Evolutionary conservation across 345 rosid genomes (phyloP).

Genomic region (Moricandia moricandioides): DNA sequence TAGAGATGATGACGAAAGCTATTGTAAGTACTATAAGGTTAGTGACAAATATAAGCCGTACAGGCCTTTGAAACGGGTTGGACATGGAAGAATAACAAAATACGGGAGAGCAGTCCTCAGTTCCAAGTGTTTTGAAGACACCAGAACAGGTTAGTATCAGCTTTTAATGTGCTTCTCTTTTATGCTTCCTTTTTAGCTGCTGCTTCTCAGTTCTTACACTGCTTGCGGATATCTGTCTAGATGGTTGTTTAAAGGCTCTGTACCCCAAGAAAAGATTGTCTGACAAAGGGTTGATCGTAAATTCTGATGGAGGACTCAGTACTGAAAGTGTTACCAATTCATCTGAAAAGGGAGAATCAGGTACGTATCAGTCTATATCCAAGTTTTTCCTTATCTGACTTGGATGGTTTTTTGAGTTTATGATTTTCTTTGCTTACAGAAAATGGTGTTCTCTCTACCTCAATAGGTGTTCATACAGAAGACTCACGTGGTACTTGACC

Average conservation of each 20-base stretch:
- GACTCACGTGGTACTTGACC: conserved; percentile 67
- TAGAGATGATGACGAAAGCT: conserved; percentile 73
- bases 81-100: conserved; percentile 59
- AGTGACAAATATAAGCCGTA: conserved; percentile 49
- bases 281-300: conserved; percentile 48
- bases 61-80: conserved; percentile 58
- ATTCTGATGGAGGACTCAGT: conserved; percentile 74
- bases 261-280: conserved; percentile 61
- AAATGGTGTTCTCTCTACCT: conserved; percentile 43
- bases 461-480: conserved; percentile 46
- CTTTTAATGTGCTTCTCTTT: conserved; percentile 6
- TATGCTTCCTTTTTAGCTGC: background rate
- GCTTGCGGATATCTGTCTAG: conserved; percentile 35
- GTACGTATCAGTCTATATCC: conserved; percentile 31
- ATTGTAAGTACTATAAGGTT: conserved; percentile 53
- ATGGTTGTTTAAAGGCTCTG: conserved; percentile 51
- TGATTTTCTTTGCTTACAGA: conserved; percentile 37
- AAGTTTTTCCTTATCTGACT: conserved; percentile 4
- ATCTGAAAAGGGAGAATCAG: conserved; percentile 55
- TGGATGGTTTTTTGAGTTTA: conserved; percentile 25
- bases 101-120: conserved; percentile 68
- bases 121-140: conserved; percentile 53
- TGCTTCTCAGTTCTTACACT: conserved; percentile 13
- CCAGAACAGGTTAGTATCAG: conserved; percentile 56
- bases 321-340: conserved; percentile 80